Conservation (phyloP, 768 basidiomycete species). For the Psilocybe cyanescens region DNA sequence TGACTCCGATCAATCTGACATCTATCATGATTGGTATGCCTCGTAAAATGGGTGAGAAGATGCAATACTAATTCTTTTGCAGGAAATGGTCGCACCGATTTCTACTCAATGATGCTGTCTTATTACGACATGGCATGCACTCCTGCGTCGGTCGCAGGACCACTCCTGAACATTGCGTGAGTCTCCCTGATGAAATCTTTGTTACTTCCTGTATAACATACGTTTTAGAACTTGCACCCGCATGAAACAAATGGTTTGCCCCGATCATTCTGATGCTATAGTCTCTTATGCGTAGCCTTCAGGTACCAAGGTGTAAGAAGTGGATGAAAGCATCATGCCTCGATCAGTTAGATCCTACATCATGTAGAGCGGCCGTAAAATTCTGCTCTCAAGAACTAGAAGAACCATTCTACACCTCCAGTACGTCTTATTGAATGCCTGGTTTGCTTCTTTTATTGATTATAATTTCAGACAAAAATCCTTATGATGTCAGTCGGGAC, state of each 20-base stretch:
- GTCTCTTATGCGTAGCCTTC: not conserved
- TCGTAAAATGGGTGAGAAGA: not conserved
- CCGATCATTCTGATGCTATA: not conserved
- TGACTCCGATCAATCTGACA: constrained; percentile 65
- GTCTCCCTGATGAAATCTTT: constrained; percentile 21
- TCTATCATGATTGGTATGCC: constrained; percentile 70
- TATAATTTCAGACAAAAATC: constrained; percentile 45
- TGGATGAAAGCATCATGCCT: constrained; percentile 60
- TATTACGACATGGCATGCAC: constrained; percentile 61
- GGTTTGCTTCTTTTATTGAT: not conserved
- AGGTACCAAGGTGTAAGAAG: constrained; percentile 70
- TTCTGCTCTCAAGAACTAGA: constrained; percentile 58
- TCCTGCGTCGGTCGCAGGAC: constrained; percentile 43
- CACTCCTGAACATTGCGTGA: constrained; percentile 48
- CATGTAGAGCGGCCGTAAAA: constrained; percentile 60
- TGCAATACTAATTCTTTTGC: not conserved
- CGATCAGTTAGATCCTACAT: constrained; percentile 64
- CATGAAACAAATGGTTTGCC: constrained; percentile 61
- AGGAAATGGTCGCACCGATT: constrained; percentile 71
- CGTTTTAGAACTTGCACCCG: constrained; percentile 47
- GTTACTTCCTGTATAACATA: constrained; percentile 10
- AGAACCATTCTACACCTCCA: constrained; percentile 3
- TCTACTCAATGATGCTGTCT: constrained; percentile 43
- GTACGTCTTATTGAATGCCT: not conserved
- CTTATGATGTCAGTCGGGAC: constrained; percentile 68